Evolutionary conservation across 2,329 filamentous ascomycete species (phyloP).

Genomic region (Alternaria triticina): DNA sequence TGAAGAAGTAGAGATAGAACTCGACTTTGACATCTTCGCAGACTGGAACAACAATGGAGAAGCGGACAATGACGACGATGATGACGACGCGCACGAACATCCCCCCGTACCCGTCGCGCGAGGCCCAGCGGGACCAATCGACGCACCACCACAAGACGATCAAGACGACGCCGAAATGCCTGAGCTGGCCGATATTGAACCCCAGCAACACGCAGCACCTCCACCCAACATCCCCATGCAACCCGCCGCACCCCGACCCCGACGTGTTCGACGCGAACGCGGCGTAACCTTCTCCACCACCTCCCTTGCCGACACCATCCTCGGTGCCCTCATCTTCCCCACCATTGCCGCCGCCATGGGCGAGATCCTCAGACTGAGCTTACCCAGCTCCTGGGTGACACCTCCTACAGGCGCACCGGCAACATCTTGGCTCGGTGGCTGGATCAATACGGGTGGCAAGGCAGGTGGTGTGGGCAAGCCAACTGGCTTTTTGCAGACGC

Average conservation of each 20-base stretch:
- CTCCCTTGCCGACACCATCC: constrained; percentile 64
- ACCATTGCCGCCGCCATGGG: constrained; percentile 80
- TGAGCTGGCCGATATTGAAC: constrained; percentile 8
- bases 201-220: constrained; percentile 32
- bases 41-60: constrained; percentile 50
- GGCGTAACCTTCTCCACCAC: constrained; percentile 61
- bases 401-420: constrained; percentile 46
- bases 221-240: constrained; percentile 37
- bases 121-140: constrained; percentile 34
- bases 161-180: constrained; percentile 19
- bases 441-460: constrained; percentile 18
- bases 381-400: constrained; percentile 71
- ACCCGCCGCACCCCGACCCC: constrained; percentile 27
- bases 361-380: constrained; percentile 69
- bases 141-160: constrained; percentile 44
- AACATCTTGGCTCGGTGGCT: constrained; percentile 32
- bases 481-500: constrained; percentile 76
- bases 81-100: constrained; percentile 48
- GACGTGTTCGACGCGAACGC: constrained; percentile 50
- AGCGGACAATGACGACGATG: constrained; percentile 41
- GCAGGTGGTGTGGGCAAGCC: constrained; percentile 44
- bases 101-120: constrained; percentile 38
- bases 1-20: constrained; percentile 55
- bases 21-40: constrained; percentile 52
- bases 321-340: constrained; percentile 80